phyloP scores from a whole-genome alignment of 2,329 filamentous ascomycete species.

The Cladophialophora chaetospira region DNA sequence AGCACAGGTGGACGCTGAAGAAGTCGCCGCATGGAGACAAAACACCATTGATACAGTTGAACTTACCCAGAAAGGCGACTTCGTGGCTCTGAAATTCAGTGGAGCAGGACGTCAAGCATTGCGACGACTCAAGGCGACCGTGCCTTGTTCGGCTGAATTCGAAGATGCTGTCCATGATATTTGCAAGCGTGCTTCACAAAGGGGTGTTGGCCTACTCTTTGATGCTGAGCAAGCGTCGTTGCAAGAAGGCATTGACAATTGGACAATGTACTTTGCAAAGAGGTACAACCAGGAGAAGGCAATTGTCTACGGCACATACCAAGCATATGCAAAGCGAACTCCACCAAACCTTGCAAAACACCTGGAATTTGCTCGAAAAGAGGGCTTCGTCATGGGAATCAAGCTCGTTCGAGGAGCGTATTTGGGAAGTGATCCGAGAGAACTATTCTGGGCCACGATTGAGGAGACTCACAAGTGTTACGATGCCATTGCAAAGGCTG shows the following conservation, averaged over 20 bases:
- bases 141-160: slow-evolving; percentile 65
- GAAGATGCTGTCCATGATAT: slow-evolving; percentile 71
- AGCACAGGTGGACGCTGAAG: slow-evolving; percentile 29
- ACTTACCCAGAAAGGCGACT: slow-evolving; percentile 54
- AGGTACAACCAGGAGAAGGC: slow-evolving; percentile 72
- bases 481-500: slow-evolving; percentile 67
- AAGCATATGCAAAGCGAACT: slow-evolving; percentile 71
- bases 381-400: slow-evolving; percentile 68
- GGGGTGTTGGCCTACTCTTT: slow-evolving; percentile 74
- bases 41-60: slow-evolving; percentile 73
- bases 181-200: slow-evolving; percentile 69
- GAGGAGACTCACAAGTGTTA: slow-evolving; percentile 71
- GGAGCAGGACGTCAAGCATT: slow-evolving; percentile 77
- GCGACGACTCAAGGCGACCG: slow-evolving; percentile 63
- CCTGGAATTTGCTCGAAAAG: slow-evolving; percentile 59
- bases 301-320: slow-evolving; percentile 78
- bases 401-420: slow-evolving; percentile 79
- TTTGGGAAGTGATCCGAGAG: slow-evolving; percentile 67
- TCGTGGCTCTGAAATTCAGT: slow-evolving; percentile 74
- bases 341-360: slow-evolving; percentile 61
- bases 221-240: slow-evolving; percentile 82
- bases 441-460: slow-evolving; percentile 72
- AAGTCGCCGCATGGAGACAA: slow-evolving; percentile 63
- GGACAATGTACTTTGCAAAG: slow-evolving; percentile 75
- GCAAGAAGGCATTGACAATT: slow-evolving; percentile 77